Conservation (phyloP, 495 filamentous ascomycete genomes). For the Aspergillus steynii region DNA sequence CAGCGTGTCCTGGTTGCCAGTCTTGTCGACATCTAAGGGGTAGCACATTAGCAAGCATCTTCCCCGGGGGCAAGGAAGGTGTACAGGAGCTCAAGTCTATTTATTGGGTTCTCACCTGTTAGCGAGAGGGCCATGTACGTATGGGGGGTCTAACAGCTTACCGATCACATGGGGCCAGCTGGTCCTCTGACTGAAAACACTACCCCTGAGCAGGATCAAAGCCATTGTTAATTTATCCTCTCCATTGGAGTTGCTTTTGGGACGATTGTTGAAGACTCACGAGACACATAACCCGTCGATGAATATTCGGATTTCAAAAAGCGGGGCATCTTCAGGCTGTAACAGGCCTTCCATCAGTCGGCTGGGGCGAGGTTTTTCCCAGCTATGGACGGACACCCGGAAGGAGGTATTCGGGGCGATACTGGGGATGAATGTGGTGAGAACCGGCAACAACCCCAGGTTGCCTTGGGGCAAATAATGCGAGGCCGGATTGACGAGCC, state of each 20-base stretch:
- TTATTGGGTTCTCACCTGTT: neutral
- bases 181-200: slow-evolving; percentile 53
- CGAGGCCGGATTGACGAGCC: slow-evolving; percentile 26
- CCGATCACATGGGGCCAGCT: slow-evolving; percentile 64
- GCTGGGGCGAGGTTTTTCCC: slow-evolving; percentile 67
- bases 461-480: slow-evolving; percentile 33
- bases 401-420: slow-evolving; percentile 61
- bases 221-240: neutral
- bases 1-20: slow-evolving; percentile 61
- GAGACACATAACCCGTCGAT: slow-evolving; percentile 68
- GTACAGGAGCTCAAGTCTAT: slow-evolving; percentile 23
- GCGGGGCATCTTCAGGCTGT: slow-evolving; percentile 58
- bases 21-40: slow-evolving; percentile 57
- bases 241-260: neutral
- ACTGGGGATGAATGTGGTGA: slow-evolving; percentile 77
- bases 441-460: slow-evolving; percentile 58
- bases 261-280: slow-evolving; percentile 45
- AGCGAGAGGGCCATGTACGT: neutral
- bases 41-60: slow-evolving; percentile 1
- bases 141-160: slow-evolving; percentile 21
- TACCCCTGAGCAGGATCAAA: slow-evolving; percentile 38
- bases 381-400: slow-evolving; percentile 78
- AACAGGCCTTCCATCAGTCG: slow-evolving; percentile 60
- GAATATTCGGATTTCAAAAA: slow-evolving; percentile 69
- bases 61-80: neutral